Percentiles rank a stretch among this genome's conserved stretches.
phyloP scores from a whole-genome alignment of 1,284 basidiomycete genomes.

The Cutaneotrichosporon curvatum region DNA sequence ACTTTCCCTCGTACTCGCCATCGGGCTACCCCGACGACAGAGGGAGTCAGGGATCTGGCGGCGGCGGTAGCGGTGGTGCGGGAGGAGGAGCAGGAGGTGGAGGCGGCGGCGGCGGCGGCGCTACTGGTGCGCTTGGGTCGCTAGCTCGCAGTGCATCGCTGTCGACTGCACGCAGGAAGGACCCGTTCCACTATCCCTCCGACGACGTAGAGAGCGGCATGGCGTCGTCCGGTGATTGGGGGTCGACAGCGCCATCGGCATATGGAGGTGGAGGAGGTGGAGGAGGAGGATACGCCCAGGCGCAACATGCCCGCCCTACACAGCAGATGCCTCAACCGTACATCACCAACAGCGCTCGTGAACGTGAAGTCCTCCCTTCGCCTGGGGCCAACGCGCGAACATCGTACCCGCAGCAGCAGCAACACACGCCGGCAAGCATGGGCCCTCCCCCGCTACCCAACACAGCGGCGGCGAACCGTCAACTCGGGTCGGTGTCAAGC shows the following conservation, averaged over 20 bases:
- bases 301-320: background rate
- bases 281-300: no score
- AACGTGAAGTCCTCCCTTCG: conserved; percentile 23
- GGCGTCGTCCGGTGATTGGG: conserved; percentile 19
- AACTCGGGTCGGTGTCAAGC: background rate
- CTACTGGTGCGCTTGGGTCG: conserved; percentile 24
- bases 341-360: conserved; percentile 7
- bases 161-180: conserved; percentile 36
- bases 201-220: conserved; percentile 45
- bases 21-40: conserved; percentile 13
- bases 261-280: background rate
- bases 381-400: conserved; percentile 2
- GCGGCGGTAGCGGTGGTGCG: background rate
- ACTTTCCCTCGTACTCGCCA: conserved; percentile 17
- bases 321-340: conserved; percentile 11
- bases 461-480: background rate
- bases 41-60: conserved; percentile 6
- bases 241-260: conserved; percentile 1
- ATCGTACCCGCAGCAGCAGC: background rate
- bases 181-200: conserved; percentile 41
- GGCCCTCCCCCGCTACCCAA: conserved; percentile 10
- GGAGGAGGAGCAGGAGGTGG: background rate
- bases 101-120: conserved; percentile 3
- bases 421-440: conserved; percentile 4
- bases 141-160: conserved; percentile 40